Percentiles rank a stretch among this genome's conserved stretches.
Evolutionary conservation across 2,329 filamentous ascomycete species (phyloP).

Genomic region (Magnaporthales sp.): DNA sequence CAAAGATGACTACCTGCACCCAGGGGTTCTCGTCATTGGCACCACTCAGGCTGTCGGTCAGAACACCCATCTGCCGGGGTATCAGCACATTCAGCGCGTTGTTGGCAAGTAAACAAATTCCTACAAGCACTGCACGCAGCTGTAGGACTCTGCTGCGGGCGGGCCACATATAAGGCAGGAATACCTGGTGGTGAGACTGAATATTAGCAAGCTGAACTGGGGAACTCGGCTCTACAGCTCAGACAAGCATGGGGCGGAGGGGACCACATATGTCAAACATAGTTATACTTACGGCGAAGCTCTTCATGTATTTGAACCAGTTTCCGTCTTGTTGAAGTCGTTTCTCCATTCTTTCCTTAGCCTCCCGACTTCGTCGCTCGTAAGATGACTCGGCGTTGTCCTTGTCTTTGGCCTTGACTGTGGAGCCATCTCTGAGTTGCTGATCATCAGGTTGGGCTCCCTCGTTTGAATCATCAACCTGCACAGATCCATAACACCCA

Average conservation of each 20-base stretch:
- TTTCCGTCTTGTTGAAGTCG: slow-evolving; percentile 65
- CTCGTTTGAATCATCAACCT: slow-evolving; percentile 4
- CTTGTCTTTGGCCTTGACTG: slow-evolving; percentile 16
- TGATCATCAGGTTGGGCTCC: slow-evolving; percentile 12
- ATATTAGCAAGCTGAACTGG: background rate
- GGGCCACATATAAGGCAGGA: slow-evolving; percentile 75
- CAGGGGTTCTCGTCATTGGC: slow-evolving; percentile 38
- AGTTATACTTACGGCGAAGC: slow-evolving; percentile 51
- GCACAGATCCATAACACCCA: background rate
- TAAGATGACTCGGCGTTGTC: slow-evolving; percentile 42
- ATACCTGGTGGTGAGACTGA: slow-evolving; percentile 33
- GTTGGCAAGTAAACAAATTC: slow-evolving; percentile 57
- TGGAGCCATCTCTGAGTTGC: background rate
- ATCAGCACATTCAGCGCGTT: slow-evolving; percentile 70
- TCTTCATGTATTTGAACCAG: slow-evolving; percentile 69
- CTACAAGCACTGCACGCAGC: slow-evolving; percentile 56
- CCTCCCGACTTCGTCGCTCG: slow-evolving; percentile 43
- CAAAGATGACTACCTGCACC: slow-evolving; percentile 43
- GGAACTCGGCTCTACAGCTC: background rate
- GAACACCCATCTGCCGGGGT: slow-evolving; percentile 72
- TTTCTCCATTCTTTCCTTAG: slow-evolving; percentile 53
- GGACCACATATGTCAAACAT: background rate
- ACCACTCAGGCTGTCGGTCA: slow-evolving; percentile 60
- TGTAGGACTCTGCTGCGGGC: slow-evolving; percentile 58
- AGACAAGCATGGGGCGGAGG: background rate